phyloP scores from a whole-genome alignment of 169 alveolate species.

The Babesia ovata region DNA sequence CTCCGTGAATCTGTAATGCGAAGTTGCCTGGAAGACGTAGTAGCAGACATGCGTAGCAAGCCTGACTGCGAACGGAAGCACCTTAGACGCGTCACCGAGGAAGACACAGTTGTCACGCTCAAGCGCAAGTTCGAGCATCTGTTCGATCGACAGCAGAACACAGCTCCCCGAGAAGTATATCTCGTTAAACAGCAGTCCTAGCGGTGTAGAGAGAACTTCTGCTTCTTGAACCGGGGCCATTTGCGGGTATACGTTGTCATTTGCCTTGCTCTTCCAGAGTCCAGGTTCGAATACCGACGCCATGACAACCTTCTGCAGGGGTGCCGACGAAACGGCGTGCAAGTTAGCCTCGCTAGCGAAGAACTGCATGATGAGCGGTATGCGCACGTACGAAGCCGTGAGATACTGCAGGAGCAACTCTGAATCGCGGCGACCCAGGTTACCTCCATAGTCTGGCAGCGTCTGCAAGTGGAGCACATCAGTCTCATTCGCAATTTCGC shows the following conservation, averaged over 20 bases:
- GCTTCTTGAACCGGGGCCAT: slow-evolving; percentile 72
- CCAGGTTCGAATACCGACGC: slow-evolving; percentile 82
- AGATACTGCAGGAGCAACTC: slow-evolving; percentile 82
- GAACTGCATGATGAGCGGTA: slow-evolving; percentile 83
- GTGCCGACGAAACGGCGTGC: slow-evolving; percentile 68
- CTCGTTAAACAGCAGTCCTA: slow-evolving; percentile 82
- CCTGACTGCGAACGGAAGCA: slow-evolving; percentile 51
- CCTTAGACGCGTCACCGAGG: slow-evolving; percentile 61
- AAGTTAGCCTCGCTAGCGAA: slow-evolving; percentile 79
- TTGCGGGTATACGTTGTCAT: slow-evolving; percentile 59
- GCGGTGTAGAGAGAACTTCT: slow-evolving; percentile 74
- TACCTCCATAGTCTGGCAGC: slow-evolving; percentile 78
- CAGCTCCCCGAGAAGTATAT: slow-evolving; percentile 65
- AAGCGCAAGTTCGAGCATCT: slow-evolving; percentile 58
- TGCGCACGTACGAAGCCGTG: slow-evolving; percentile 83
- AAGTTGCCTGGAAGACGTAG: slow-evolving; percentile 42
- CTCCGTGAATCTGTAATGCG: slow-evolving; percentile 31
- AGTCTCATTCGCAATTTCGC: slow-evolving; percentile 74
- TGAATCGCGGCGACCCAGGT: slow-evolving; percentile 76
- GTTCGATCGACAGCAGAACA: slow-evolving; percentile 49
- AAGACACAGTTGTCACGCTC: slow-evolving; percentile 57
- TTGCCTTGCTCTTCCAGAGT: slow-evolving; percentile 73
- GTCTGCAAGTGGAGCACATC: slow-evolving; percentile 78
- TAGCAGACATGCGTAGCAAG: slow-evolving; percentile 52
- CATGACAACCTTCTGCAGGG: slow-evolving; percentile 77